Evolutionary conservation across 805 yeast species (phyloP), one percentile per base, ranked within the genome.

Genomic region (Suhomyces sp.): DNA sequence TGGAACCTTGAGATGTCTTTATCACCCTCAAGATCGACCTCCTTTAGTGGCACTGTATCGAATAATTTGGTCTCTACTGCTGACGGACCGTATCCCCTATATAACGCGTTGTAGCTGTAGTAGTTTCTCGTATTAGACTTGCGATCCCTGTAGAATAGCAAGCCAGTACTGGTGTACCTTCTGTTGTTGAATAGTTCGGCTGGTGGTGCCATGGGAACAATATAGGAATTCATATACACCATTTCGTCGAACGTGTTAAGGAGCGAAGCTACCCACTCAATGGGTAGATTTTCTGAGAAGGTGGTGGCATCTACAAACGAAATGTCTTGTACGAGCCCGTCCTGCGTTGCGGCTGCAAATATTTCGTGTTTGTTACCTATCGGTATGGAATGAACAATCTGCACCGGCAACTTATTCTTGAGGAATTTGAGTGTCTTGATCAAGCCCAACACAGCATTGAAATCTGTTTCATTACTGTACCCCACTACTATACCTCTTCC

Each of bases 81-180:
- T 2, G 48, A 39, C n/a, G 47, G 52, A 41, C 27, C 15, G 10
- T 44, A 37, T 3, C 37, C 39, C 31, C 41, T 5, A 33, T 44
- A 49, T 21, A 29, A 20, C 27, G 20, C 29, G 7, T 15, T 9
- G 48, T 39, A 39, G 19, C 35, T 39, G 31, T 27, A 44, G 45
- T 46, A 53, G 54, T 47, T 27, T 19, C 41, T 40, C 15, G 19
- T n/a, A 19, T 24, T 35, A 9, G 35, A 24, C 45, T 50, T 50
- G n/a, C 64, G 53, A 51, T 63, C 70, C 51, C 57, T 59, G 54
- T 66, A 67, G 46, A 64, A 62, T 43, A 57, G 53, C 2, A 69
- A 54, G 12, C 60, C 60, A 12, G 62, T 48, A 13, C 45, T 29
- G 39, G 33, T 41, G 47, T 65, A 64, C 46, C 62, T 56, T 4